Base-by-base conservation (phyloP, 352 stramenopile genomes). In the Phytophthora lateralis region DNA sequence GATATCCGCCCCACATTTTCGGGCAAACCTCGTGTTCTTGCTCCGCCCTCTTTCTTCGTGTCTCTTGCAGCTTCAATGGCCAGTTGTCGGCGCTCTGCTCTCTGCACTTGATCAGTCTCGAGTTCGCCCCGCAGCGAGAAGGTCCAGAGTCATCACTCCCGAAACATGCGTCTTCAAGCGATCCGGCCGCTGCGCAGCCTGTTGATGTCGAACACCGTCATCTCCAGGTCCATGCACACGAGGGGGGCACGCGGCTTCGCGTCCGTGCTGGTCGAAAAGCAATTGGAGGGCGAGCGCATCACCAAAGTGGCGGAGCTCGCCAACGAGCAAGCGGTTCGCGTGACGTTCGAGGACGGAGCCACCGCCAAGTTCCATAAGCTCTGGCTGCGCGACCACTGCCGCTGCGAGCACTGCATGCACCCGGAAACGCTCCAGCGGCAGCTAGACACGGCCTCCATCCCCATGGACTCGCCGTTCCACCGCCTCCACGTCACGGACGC, bases 341-440 rank as follows among this genome's bases (percentile, higher is more conserved):
- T 95, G 35, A 90, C 78, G 38, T 95, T 88, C 77, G 66, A 85
- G 24, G 86, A 95, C 68, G 86, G 85, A 35, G 80, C 85, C 41
- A 80, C 69, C 30, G 82, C 86, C 48, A 88, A 81, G 51, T 95
- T 95, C 68, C 86, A 93, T 67, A 92, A 89, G 62, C 79, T 90
- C 42, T 95, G 86, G 86, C 76, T 95, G 58, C 86, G 86, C 39
- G 86, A 95, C 60, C 83, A 95, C 62, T 95, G 86, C 80, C 73
- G 55, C 32, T 95, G 86, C 34, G 48, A 76, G 24, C 55, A 56
- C 29, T 95, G 86, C 43, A 61, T 79, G 54, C 86, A 95, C 59
- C 77, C 83, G 12, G 70, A 86, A 59, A 95, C 86, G 21, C 74
- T 58, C 12, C 86, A 95, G 72, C 80, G 86, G 7, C 81, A 92